A percentile compares a stretch with the other conserved stretches of the same genome.
phyloP scores from a whole-genome alignment of 148 eudicot genomes.

The Amaranthus palmeri region DNA sequence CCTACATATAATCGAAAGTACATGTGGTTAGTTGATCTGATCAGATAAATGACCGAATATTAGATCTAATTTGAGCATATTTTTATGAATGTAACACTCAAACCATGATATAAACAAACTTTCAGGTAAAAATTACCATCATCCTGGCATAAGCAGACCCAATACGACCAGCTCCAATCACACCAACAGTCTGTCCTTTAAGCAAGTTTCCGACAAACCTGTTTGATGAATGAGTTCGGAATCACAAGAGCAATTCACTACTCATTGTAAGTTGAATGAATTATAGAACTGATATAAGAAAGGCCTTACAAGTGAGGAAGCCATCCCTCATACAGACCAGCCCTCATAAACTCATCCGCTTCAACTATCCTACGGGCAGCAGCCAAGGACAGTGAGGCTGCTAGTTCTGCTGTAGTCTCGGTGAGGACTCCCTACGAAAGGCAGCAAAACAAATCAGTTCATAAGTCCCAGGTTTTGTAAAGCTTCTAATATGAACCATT shows the following conservation, averaged over 20 bases:
- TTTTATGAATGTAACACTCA: not conserved
- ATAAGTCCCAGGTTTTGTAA: not conserved
- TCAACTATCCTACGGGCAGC: conserved; percentile 94
- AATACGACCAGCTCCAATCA: conserved; percentile 98
- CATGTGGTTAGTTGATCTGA: not conserved
- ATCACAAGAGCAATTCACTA: not conserved
- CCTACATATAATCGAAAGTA: conserved; percentile 31
- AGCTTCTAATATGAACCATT: too few species aligned
- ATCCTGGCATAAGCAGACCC: conserved; percentile 98
- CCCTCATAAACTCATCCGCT: conserved; percentile 98
- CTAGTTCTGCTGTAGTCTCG: conserved; percentile 97
- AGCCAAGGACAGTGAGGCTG: conserved; percentile 89
- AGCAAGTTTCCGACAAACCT: conserved; percentile 99
- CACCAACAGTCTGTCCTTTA: conserved; percentile 97
- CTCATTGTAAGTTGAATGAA: not conserved
- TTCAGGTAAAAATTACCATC: conserved; percentile 58
- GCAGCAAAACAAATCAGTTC: not conserved
- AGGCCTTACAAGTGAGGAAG: conserved; percentile 82
- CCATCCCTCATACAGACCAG: conserved; percentile 97
- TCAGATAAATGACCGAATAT: not conserved
- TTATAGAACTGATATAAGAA: not conserved
- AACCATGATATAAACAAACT: not conserved
- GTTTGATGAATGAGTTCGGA: conserved; percentile 5
- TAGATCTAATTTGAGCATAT: not conserved
- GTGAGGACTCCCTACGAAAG: conserved; percentile 81